Evolutionary conservation across 1,139 yeast species (phyloP).

Genomic region (Candida neerlandica): DNA sequence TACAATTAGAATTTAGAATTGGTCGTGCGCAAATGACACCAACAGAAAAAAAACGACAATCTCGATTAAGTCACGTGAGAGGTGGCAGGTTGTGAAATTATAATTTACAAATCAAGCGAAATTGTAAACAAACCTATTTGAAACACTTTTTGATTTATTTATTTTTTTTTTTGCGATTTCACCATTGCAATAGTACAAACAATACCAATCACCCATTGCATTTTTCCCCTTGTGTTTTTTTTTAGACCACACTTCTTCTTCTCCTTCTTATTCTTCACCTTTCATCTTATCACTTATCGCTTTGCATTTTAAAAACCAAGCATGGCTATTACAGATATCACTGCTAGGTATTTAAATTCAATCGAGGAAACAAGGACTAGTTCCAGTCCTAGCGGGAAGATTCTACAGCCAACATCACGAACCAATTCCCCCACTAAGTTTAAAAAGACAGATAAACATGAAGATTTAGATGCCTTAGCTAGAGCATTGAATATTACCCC

Average conservation of each 20-base stretch:
- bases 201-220: too few relatives aligned
- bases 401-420: slow-evolving; percentile 36
- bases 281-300: too few relatives aligned
- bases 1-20: too few relatives aligned
- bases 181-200: background rate
- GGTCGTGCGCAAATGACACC: too few relatives aligned
- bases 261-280: background rate
- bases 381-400: slow-evolving; percentile 25
- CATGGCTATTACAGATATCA: slow-evolving; percentile 24
- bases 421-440: slow-evolving; percentile 23
- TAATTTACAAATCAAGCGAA: too few relatives aligned
- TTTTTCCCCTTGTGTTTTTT: too few relatives aligned
- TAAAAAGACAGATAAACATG: slow-evolving; percentile 17
- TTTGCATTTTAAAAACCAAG: background rate
- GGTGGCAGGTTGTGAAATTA: too few relatives aligned
- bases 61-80: too few relatives aligned
- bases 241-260: background rate
- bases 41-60: too few relatives aligned
- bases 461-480: slow-evolving; percentile 46
- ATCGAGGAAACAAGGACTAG: slow-evolving; percentile 24
- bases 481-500: slow-evolving; percentile 37
- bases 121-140: too few relatives aligned
- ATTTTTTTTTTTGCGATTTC: background rate
- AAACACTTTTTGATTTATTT: background rate
- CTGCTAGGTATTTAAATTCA: slow-evolving; percentile 37